phyloP scores from a whole-genome alignment of 1,284 basidiomycete genomes.

The Naganishia sp. region DNA sequence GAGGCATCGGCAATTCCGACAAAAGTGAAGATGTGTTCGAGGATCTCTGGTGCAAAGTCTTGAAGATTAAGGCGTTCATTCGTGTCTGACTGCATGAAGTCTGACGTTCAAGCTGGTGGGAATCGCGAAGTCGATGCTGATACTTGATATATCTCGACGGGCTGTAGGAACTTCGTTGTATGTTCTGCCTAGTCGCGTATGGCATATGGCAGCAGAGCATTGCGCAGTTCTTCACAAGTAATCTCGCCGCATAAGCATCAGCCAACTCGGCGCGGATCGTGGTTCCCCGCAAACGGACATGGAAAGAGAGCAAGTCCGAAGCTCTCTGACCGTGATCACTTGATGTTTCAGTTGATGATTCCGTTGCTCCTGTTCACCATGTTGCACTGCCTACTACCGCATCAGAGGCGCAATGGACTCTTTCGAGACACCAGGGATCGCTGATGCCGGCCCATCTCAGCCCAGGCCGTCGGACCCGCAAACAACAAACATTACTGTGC shows the following conservation, averaged over 20 bases:
- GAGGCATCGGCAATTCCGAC: constrained; percentile 36
- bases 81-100: background rate
- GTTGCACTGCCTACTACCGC: background rate
- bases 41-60: constrained; percentile 37
- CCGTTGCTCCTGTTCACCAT: background rate
- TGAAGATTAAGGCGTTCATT: constrained; percentile 15
- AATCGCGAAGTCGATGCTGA: background rate
- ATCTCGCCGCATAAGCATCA: no score
- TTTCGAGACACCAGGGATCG: background rate
- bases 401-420: background rate
- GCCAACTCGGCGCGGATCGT: background rate
- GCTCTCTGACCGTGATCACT: background rate
- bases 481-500: constrained; percentile 17
- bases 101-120: no score
- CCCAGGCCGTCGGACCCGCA: constrained; percentile 7
- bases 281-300: constrained; percentile 6
- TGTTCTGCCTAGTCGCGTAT: no score
- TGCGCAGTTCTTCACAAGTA: no score
- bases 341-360: background rate
- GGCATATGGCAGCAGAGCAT: no score
- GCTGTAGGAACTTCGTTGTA: no score
- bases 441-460: constrained; percentile 18
- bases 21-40: constrained; percentile 41
- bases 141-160: background rate
- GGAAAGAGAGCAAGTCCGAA: background rate